A percentile compares a stretch with the other conserved stretches of the same genome.
Conservation (phyloP, 176 grass and related monocot species). For the Phyllostachys edulis region DNA sequence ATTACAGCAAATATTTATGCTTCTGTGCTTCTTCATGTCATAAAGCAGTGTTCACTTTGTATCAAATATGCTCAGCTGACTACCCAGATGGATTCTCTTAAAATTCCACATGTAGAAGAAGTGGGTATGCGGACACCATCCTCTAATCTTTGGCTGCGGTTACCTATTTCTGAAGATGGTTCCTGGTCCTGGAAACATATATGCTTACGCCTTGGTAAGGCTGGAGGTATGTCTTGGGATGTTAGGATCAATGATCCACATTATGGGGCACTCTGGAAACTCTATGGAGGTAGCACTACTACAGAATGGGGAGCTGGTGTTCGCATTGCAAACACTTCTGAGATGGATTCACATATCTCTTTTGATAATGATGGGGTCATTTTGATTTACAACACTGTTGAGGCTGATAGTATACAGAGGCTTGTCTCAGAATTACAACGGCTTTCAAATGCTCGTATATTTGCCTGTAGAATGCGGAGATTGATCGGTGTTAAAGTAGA, state of each 20-base stretch:
- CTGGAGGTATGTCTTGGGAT: conserved; percentile 84
- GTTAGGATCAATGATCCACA: conserved; percentile 79
- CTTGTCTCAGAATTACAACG: conserved; percentile 76
- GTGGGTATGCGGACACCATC: conserved; percentile 54
- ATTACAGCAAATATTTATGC: conserved; percentile 65
- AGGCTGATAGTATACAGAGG: conserved; percentile 75
- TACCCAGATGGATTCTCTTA: conserved; percentile 79
- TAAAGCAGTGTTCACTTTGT: conserved; percentile 77
- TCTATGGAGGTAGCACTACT: conserved; percentile 59
- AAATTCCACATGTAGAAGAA: conserved; percentile 89
- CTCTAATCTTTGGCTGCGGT: conserved; percentile 76
- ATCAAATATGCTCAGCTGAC: conserved; percentile 95
- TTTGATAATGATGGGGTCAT: conserved; percentile 75
- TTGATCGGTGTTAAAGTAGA: conserved; percentile 67
- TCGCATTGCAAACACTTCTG: conserved; percentile 70
- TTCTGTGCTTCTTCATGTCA: conserved; percentile 76
- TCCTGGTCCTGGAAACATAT: conserved; percentile 84
- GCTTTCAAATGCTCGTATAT: conserved; percentile 73
- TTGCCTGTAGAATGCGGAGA: conserved; percentile 68
- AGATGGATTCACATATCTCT: conserved; percentile 80
- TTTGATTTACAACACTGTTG: conserved; percentile 76
- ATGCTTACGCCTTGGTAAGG: conserved; percentile 72
- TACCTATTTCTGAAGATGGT: conserved; percentile 67
- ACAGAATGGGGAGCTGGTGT: conserved; percentile 74
- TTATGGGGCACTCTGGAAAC: conserved; percentile 73